Conservation (phyloP, 2,329 filamentous ascomycete genomes). For the Bipolaris oryzae region DNA sequence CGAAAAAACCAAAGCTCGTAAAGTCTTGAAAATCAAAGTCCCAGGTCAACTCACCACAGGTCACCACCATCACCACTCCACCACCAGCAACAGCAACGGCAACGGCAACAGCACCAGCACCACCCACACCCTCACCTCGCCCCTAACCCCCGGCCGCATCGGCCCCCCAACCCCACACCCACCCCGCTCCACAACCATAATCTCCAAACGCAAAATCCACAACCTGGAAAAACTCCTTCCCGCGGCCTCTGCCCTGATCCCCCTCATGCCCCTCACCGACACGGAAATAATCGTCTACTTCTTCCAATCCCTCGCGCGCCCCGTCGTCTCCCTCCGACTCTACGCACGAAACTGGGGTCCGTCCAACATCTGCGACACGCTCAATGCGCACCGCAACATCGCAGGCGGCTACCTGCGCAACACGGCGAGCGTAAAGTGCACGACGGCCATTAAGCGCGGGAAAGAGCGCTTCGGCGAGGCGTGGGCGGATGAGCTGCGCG, state of each 20-base stretch:
- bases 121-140: background rate
- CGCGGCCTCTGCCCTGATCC: slow-evolving; percentile 19
- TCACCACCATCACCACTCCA: too few relatives aligned
- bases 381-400: slow-evolving; percentile 35
- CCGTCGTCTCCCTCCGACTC: slow-evolving; percentile 34
- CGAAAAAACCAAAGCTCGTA: slow-evolving; percentile 11
- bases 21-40: slow-evolving; percentile 19
- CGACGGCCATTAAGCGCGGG: slow-evolving; percentile 30
- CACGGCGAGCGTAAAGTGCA: slow-evolving; percentile 39
- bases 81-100: too few relatives aligned
- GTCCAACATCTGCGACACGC: slow-evolving; percentile 19
- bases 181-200: slow-evolving; percentile 10
- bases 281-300: slow-evolving; percentile 41
- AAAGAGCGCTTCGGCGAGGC: slow-evolving; percentile 16
- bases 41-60: background rate
- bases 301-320: slow-evolving; percentile 34
- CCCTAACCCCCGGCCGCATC: slow-evolving; percentile 19
- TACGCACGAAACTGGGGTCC: slow-evolving; percentile 36
- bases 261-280: slow-evolving; percentile 35
- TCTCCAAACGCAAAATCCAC: slow-evolving; percentile 29
- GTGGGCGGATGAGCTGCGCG: slow-evolving; percentile 19
- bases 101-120: background rate
- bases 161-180: slow-evolving; percentile 12
- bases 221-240: slow-evolving; percentile 27
- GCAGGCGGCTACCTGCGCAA: slow-evolving; percentile 37